Evolutionary conservation across 306 rosid genomes (phyloP).

Genomic region (Pachyrhizus erosus): DNA sequence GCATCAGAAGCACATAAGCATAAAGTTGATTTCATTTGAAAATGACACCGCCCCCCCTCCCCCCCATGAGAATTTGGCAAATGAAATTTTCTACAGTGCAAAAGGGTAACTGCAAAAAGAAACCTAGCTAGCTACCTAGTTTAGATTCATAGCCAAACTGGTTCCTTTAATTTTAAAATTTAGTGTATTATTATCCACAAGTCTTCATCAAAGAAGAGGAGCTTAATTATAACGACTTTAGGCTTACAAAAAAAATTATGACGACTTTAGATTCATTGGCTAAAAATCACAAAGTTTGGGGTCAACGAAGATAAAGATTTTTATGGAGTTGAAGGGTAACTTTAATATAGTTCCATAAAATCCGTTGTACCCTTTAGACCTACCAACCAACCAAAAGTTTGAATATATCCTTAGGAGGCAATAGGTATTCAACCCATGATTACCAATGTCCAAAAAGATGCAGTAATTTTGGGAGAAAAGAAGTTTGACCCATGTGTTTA

Average conservation of each 20-base stretch:
- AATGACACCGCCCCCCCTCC: background rate
- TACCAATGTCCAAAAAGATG: slow-evolving; percentile 41
- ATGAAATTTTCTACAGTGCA: background rate
- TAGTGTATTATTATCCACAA: background rate
- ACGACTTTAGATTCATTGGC: slow-evolving; percentile 30
- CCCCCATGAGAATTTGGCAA: background rate
- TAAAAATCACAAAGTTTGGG: background rate
- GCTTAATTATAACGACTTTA: background rate
- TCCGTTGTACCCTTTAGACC: slow-evolving; percentile 44
- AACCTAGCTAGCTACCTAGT: background rate
- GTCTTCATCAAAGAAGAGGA: background rate
- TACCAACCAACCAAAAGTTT: slow-evolving; percentile 40
- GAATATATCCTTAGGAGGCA: slow-evolving; percentile 5
- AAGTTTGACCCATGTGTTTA: slow-evolving; percentile 49
- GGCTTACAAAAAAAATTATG: background rate
- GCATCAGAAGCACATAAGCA: background rate
- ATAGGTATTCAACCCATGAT: slow-evolving; percentile 7
- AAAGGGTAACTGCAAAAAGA: background rate
- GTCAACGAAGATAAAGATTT: slow-evolving; percentile 43
- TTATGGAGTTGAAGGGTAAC: slow-evolving; percentile 32
- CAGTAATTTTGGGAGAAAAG: slow-evolving; percentile 41
- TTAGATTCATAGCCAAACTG: background rate
- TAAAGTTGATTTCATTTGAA: slow-evolving; percentile 28
- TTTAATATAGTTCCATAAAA: slow-evolving; percentile 45
- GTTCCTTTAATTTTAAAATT: background rate